Evolutionary conservation across 108 stramenopile genomes (phyloP).

Genomic region (Stephanodiscus minutulus): DNA sequence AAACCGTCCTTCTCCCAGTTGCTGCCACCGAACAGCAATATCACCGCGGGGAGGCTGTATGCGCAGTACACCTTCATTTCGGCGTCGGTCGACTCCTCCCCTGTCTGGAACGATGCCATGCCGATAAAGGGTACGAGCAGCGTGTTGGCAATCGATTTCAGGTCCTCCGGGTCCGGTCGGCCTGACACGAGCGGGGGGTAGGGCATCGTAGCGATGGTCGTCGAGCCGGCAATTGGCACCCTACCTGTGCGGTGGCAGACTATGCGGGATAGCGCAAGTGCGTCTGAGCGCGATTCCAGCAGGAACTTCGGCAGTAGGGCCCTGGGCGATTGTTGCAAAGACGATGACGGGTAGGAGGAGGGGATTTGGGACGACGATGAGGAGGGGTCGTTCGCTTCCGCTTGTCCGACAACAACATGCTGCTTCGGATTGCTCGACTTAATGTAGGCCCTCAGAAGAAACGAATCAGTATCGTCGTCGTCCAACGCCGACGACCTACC

Average conservation of each 20-base stretch:
- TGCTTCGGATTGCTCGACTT: constrained; percentile 4
- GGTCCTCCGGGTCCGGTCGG: constrained; percentile 65
- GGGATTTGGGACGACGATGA: not conserved
- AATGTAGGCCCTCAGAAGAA: constrained; percentile 36
- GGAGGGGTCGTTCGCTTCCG: not conserved
- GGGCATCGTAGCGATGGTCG: constrained; percentile 11
- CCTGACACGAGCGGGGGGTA: constrained; percentile 40
- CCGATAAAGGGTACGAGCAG: constrained; percentile 83
- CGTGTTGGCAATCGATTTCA: constrained; percentile 55
- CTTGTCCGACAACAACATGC: not conserved
- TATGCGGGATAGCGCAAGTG: constrained; percentile 45
- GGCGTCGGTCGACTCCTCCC: constrained; percentile 84
- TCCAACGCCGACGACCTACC: constrained; percentile 46
- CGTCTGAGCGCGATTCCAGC: constrained; percentile 47
- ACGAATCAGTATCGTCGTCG: constrained; percentile 46
- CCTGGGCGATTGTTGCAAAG: constrained; percentile 19
- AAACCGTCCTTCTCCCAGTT: constrained; percentile 86
- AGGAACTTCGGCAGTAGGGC: constrained; percentile 41
- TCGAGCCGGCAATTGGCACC: constrained; percentile 16
- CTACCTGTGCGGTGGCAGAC: constrained; percentile 42
- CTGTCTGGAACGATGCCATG: constrained; percentile 76
- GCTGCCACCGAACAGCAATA: constrained; percentile 79
- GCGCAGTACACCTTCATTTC: constrained; percentile 97
- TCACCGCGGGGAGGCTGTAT: constrained; percentile 96
- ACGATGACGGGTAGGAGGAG: not conserved